Conservation (phyloP, 2,329 filamentous ascomycete species). For the Stachybotrys echinatus region DNA sequence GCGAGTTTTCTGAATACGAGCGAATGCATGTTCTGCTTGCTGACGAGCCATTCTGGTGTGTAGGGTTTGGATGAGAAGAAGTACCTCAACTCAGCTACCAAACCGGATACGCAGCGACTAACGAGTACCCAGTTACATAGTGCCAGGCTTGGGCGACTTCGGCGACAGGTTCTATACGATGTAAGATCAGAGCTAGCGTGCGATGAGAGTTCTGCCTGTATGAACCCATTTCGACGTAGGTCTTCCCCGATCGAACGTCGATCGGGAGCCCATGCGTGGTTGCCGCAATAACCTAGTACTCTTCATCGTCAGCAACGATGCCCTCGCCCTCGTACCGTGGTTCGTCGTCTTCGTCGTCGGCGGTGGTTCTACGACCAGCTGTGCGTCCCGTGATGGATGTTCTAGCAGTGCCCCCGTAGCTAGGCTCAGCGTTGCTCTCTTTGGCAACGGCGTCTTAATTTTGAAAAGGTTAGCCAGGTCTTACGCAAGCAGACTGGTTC, state of each 20-base stretch:
- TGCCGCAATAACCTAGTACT: slow-evolving; percentile 37
- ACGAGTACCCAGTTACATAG: slow-evolving; percentile 70
- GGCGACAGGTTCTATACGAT: slow-evolving; percentile 94
- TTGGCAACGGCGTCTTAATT: slow-evolving; percentile 45
- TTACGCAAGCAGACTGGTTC: too few relatives aligned
- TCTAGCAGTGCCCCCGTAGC: slow-evolving; percentile 20
- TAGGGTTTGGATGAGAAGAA: slow-evolving; percentile 94
- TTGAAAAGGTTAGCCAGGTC: slow-evolving; percentile 8
- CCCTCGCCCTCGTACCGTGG: slow-evolving; percentile 48
- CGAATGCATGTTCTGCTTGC: slow-evolving; percentile 45
- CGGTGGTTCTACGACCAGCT: slow-evolving; percentile 16
- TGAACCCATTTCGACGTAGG: neutral
- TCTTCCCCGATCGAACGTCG: neutral
- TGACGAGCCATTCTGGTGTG: slow-evolving; percentile 53
- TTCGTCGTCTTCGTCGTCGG: slow-evolving; percentile 44
- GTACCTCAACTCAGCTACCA: slow-evolving; percentile 42
- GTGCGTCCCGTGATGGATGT: slow-evolving; percentile 11
- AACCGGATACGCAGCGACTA: slow-evolving; percentile 21
- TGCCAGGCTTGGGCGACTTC: slow-evolving; percentile 91
- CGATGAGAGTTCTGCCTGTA: neutral
- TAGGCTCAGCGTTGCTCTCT: slow-evolving; percentile 26
- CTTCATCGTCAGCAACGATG: slow-evolving; percentile 49
- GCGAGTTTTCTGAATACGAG: slow-evolving; percentile 14
- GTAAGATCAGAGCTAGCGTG: slow-evolving; percentile 31
- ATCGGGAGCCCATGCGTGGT: neutral